These are phyloP conservation scores for Trypanosoma brucei DNA, from an alignment of 208 protist species.

Conservation along the genomic window DNA sequence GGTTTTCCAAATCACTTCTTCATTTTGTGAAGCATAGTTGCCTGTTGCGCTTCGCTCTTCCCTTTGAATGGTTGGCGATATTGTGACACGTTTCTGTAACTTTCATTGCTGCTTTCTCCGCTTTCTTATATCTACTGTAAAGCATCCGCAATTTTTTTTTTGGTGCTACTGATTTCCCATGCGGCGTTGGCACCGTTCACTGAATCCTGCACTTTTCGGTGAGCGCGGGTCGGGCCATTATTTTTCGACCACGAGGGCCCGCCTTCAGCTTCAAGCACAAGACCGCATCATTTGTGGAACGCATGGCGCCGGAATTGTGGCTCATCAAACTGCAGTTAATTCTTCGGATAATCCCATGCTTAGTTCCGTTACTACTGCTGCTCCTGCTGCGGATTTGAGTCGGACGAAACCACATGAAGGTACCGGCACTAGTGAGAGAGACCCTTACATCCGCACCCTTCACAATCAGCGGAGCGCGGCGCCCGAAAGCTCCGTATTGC, in stretches of 20 bases:
- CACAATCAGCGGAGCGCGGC: conserved; percentile 55
- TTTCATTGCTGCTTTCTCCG: no score
- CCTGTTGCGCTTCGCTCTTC: no score
- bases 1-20: not conserved
- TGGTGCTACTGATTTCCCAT: not conserved
- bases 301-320: conserved; percentile 65
- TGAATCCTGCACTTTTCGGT: not conserved
- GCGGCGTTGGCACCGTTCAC: conserved; percentile 2
- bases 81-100: no score
- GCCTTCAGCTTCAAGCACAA: conserved; percentile 39
- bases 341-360: not conserved
- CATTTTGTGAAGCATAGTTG: no score
- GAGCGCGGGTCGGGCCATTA: not conserved
- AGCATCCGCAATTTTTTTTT: no score
- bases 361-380: conserved; percentile 28
- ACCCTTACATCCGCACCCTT: conserved; percentile 76
- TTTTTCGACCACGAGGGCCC: conserved; percentile 6
- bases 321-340: conserved; percentile 49
- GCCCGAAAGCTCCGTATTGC: conserved; percentile 56
- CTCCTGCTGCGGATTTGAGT: conserved; percentile 68
- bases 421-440: conserved; percentile 58
- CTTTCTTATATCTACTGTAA: no score
- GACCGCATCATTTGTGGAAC: conserved; percentile 40
- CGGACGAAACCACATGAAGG: conserved; percentile 74
- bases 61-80: no score